These are phyloP conservation scores for Colletotrichum cuscutae DNA, from an alignment of 2,329 filamentous ascomycete species.

Conservation along the genomic window DNA sequence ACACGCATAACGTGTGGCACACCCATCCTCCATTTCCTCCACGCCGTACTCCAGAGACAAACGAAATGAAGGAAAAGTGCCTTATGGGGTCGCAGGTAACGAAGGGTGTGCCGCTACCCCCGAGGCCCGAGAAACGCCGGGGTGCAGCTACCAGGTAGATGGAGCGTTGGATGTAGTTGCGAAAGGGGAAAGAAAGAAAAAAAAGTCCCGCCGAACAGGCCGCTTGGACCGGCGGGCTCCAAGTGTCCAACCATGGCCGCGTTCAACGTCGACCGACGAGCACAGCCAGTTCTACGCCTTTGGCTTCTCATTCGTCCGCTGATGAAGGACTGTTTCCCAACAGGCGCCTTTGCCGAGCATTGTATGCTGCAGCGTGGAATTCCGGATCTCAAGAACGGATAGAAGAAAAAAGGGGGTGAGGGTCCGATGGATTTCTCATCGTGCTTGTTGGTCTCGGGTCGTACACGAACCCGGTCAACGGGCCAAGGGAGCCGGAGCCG, in stretches of 20 bases:
- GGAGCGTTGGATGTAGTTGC: slow-evolving; percentile 2
- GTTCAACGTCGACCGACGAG: background rate
- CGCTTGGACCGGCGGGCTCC: background rate
- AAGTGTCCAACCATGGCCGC: background rate
- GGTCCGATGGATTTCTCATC: background rate
- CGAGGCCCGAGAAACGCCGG: slow-evolving; percentile 14
- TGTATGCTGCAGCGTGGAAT: slow-evolving; percentile 5
- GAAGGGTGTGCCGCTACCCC: slow-evolving; percentile 15
- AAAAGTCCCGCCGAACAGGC: slow-evolving; percentile 1
- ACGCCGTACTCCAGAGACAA: slow-evolving; percentile 8
- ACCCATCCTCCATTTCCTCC: background rate
- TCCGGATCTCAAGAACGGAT: background rate
- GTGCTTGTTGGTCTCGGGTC: slow-evolving; percentile 25
- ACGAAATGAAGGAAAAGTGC: slow-evolving; percentile 34
- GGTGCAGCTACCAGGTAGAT: slow-evolving; percentile 22
- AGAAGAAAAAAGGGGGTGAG: background rate
- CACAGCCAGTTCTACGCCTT: background rate
- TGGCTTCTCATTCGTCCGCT: background rate
- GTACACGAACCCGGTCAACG: slow-evolving; percentile 21
- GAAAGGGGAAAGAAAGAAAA: background rate
- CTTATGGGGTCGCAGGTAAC: slow-evolving; percentile 17
- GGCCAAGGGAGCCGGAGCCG: slow-evolving; percentile 25
- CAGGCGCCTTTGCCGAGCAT: background rate
- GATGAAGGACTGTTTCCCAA: background rate
- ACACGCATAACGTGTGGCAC: slow-evolving; percentile 15